A percentile compares a stretch with the other conserved stretches of the same genome.
These are phyloP conservation scores for Arachis monticola DNA, from an alignment of 331 rosid species.

Conservation along the genomic window DNA sequence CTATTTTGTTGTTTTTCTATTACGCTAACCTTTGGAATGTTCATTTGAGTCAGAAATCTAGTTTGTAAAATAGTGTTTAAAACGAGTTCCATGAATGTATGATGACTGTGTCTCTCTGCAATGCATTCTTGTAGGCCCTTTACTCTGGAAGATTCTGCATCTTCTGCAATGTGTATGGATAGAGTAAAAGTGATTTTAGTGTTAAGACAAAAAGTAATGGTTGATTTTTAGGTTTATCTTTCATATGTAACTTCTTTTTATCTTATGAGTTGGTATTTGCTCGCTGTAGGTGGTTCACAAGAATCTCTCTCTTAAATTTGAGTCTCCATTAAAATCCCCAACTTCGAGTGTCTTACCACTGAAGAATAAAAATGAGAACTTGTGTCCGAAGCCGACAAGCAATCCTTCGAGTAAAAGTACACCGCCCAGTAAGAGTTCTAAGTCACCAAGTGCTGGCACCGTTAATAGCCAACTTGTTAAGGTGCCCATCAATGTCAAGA, in stretches of 20 bases:
- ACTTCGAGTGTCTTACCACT: too few species aligned
- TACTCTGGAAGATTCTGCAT: conserved; percentile 29
- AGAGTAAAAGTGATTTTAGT: not conserved
- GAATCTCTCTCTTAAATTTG: too few species aligned
- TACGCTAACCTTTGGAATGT: not conserved
- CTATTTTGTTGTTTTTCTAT: not conserved
- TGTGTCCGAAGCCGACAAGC: too few species aligned
- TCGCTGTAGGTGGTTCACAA: too few species aligned
- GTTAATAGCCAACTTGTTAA: conserved; percentile 45
- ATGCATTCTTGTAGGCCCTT: conserved; percentile 15
- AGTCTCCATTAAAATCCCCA: too few species aligned
- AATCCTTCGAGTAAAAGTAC: not conserved
- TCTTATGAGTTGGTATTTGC: conserved; percentile 24
- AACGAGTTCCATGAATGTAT: conserved; percentile 20
- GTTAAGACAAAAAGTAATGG: not conserved
- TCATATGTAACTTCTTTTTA: conserved; percentile 11
- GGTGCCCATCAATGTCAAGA: conserved; percentile 56
- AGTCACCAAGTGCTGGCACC: conserved; percentile 18
- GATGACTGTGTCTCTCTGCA: conserved; percentile 1
- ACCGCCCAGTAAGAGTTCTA: conserved; percentile 38
- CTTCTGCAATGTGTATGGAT: not conserved
- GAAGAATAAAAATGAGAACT: too few species aligned
- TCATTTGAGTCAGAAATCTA: not conserved
- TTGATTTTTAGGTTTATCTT: not conserved
- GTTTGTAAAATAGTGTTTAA: not conserved